Base-by-base conservation (phyloP, 2,329 filamentous ascomycete species). In the Beauveria sp. region DNA sequence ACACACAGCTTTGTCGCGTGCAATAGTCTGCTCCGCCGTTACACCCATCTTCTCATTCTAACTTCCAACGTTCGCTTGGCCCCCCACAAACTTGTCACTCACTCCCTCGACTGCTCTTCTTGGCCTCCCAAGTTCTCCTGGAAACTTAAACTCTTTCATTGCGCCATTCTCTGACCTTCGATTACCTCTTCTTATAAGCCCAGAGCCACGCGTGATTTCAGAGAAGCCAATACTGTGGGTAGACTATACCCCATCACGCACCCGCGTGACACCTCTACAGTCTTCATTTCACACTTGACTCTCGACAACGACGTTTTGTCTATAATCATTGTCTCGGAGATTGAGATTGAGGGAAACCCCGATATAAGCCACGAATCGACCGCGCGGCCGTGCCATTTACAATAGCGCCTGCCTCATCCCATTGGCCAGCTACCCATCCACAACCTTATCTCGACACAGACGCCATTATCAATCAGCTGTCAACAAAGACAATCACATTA, bases 371-470 rank as follows among this genome's bases (percentile, higher is more conserved):
- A 7, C 4, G 28, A 55, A 30, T 22, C 18, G 46, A n/a, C 40
- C 14, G 14, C 42, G 42, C 24, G 42, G 53, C 42, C 5, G 24
- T 22, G 40, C 12, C n/a, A 1, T 56, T 28, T 22, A 22, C 34
- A 34, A 20, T 10, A 30, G 18, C 28, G 45, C 30, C 16, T 24
- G 7, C 16, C 28, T 47, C 30, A 22, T 40, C 28, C 43, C 26
- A 58, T 49, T 58, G 55, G 45, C 55, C 45, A 20, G 22, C n/a
- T n/a, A 38, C 34, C 34, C 14, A 38, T 16, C 8, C 51, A 5
- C 43, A 58, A 26, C 55, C 55, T 49, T 14, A 38, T 58, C 45
- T 49, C 45, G 34, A 58, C 22, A 49, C 55, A 56, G 45, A 47
- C 12, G 55, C 55, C 34, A 38, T 38, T 20, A 26, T 49, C 26